phyloP scores from a whole-genome alignment of 371 early-diverging fungal genomes.

The Mortierella polycephala region DNA sequence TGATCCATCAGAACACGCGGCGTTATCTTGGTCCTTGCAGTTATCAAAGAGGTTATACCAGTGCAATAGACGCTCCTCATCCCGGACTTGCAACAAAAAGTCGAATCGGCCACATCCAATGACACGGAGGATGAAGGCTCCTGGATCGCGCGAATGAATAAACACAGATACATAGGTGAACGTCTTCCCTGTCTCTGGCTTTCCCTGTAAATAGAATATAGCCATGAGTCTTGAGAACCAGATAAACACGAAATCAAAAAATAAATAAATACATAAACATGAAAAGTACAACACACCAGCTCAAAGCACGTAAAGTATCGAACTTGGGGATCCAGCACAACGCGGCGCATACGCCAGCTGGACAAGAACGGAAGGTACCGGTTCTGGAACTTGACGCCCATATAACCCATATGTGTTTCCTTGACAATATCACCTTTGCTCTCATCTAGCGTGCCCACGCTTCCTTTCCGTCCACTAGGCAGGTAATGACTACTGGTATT shows the following conservation, averaged over 20 bases:
- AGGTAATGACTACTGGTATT: conserved; percentile 8
- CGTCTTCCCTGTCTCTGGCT: conserved; percentile 59
- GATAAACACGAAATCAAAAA: too few species aligned
- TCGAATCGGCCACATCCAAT: conserved; percentile 62
- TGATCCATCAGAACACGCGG: not conserved
- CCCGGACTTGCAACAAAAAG: conserved; percentile 64
- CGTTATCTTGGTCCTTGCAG: conserved; percentile 2
- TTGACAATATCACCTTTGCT: conserved; percentile 32
- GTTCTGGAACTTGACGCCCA: conserved; percentile 63
- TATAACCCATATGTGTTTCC: conserved; percentile 66
- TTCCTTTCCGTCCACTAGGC: conserved; percentile 23
- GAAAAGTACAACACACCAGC: conserved; percentile 17
- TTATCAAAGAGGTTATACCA: conserved; percentile 59
- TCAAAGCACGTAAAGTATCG: conserved; percentile 67
- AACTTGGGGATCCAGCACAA: conserved; percentile 65
- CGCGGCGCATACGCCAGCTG: conserved; percentile 69
- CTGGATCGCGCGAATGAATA: conserved; percentile 58
- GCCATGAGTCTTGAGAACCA: not conserved
- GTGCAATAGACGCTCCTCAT: conserved; percentile 57
- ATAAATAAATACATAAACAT: not conserved
- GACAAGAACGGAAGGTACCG: conserved; percentile 66
- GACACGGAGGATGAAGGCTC: conserved; percentile 64
- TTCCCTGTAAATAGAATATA: conserved; percentile 45
- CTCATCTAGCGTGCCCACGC: conserved; percentile 50
- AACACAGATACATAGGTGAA: conserved; percentile 60